Evolutionary conservation across 176 grass and related monocot species (phyloP), one percentile per base, ranked within the genome.

Genomic region (Dactylis glomerata): DNA sequence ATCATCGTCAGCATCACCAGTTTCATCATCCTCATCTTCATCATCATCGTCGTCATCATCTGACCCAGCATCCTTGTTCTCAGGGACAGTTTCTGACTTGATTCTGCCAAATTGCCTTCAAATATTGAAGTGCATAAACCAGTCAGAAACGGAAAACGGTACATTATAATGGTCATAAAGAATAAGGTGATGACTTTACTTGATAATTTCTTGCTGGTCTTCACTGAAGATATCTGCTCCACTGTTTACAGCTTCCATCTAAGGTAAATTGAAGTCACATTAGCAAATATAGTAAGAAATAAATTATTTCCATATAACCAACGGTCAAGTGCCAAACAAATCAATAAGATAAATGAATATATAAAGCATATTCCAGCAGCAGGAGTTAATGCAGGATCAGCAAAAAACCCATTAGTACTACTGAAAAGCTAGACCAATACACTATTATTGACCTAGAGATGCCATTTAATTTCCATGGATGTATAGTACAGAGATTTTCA

Each of bases 11-110:
- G 77, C 82, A 7, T 63, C 82, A 28, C 37, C 92, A 8, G 52
- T 90, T 5, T 81, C 83, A 16, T 88, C 88, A 0, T 92, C 85
- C 2, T 97, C 88, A 0, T 94, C 89, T 0, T 88, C 88, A 0
- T 94, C 94, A 0, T 94, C 90, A 0, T 94, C 95, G 0, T 94
- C 92, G 0, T 97, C 89, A 0, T 92, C 85, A 40, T 97, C 94
- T 1, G 89, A 93, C 0, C 93, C 93, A 10, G 84, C 89, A 41
- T 94, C 95, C 82, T 94, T 94, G 59, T 91, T 89, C 76, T 94
- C 88, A 52, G 75, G 86, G 1, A 79, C 58, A 37, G 54, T 67
- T 47, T 93, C 79, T 3, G 82, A 71, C 47, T 94, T 91, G 55
- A 71, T 79, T 83, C 87, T 90, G 23, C 81, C 85, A 47, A 94